A percentile compares a stretch with the other conserved stretches of the same genome.
Conservation (phyloP, 352 stramenopile genomes). For the Globisporangium paddicum region DNA sequence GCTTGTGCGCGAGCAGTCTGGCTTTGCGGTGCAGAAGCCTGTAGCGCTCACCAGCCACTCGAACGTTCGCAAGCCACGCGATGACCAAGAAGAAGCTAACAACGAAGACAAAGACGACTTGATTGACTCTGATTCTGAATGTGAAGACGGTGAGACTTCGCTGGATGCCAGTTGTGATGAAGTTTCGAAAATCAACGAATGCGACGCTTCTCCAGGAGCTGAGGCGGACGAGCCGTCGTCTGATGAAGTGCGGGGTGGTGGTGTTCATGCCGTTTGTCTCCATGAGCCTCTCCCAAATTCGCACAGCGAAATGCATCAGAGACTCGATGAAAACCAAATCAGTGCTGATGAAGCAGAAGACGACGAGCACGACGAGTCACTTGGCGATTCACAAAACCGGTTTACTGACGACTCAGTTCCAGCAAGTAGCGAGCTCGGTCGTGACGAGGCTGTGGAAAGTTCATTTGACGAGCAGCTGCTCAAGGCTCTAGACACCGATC, state of each 20-base stretch:
- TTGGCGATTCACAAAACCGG: not conserved
- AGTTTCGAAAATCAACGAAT: not conserved
- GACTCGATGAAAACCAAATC: not conserved
- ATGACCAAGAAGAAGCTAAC: not conserved
- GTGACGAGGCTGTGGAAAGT: not conserved
- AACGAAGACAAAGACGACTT: conserved; percentile 8
- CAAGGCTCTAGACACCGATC: not conserved
- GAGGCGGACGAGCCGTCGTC: not conserved
- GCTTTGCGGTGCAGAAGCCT: not conserved
- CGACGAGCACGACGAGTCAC: not conserved
- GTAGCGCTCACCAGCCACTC: not conserved
- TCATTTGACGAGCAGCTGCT: not conserved
- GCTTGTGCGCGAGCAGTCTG: conserved; percentile 8
- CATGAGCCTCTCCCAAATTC: not conserved
- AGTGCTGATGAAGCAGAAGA: not conserved
- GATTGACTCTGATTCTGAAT: conserved; percentile 17
- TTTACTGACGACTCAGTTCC: not conserved
- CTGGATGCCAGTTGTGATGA: not conserved
- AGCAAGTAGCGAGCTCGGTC: not conserved
- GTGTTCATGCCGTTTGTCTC: not conserved
- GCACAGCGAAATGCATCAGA: not conserved
- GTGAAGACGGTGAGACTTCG: not conserved
- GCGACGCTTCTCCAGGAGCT: not conserved
- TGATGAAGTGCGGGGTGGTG: not conserved
- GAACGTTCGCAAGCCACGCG: not conserved